These are phyloP conservation scores for Suhomyces coccinellae DNA, from an alignment of 1,139 yeast species.

Conservation along the genomic window DNA sequence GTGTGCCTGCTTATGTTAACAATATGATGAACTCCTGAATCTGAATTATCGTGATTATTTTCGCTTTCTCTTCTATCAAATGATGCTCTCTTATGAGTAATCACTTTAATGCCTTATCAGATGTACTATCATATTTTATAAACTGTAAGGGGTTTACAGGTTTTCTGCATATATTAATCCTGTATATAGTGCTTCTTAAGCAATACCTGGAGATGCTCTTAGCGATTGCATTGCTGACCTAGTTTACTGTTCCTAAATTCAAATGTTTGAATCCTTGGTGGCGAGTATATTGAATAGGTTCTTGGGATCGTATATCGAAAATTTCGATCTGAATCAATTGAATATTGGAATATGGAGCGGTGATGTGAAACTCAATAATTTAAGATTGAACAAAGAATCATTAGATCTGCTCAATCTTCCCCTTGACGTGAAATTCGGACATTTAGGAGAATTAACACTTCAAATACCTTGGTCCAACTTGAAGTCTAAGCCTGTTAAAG, in stretches of 20 bases:
- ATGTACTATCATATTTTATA: not conserved
- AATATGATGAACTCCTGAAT: too few species aligned
- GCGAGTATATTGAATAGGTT: conserved; percentile 55
- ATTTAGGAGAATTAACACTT: conserved; percentile 81
- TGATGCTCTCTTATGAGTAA: not conserved
- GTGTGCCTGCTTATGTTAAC: too few species aligned
- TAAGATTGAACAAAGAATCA: conserved; percentile 78
- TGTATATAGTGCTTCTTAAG: not conserved
- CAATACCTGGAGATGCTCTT: too few species aligned
- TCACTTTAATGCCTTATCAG: not conserved
- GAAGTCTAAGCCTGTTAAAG: conserved; percentile 88
- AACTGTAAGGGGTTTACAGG: conserved; percentile 1
- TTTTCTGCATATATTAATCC: not conserved
- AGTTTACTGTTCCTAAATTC: not conserved
- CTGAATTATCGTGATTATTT: too few species aligned
- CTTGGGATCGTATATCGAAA: conserved; percentile 78
- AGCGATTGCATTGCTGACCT: too few species aligned
- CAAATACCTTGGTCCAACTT: conserved; percentile 97
- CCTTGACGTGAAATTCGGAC: conserved; percentile 86
- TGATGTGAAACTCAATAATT: conserved; percentile 80
- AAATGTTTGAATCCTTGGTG: conserved; percentile 58
- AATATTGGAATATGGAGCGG: conserved; percentile 98
- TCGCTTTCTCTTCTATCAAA: too few species aligned
- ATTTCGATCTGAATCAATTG: conserved; percentile 91
- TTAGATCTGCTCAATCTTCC: conserved; percentile 85